These are phyloP conservation scores for Alternaria gaisen DNA, from an alignment of 2,329 filamentous ascomycete species.

Conservation along the genomic window DNA sequence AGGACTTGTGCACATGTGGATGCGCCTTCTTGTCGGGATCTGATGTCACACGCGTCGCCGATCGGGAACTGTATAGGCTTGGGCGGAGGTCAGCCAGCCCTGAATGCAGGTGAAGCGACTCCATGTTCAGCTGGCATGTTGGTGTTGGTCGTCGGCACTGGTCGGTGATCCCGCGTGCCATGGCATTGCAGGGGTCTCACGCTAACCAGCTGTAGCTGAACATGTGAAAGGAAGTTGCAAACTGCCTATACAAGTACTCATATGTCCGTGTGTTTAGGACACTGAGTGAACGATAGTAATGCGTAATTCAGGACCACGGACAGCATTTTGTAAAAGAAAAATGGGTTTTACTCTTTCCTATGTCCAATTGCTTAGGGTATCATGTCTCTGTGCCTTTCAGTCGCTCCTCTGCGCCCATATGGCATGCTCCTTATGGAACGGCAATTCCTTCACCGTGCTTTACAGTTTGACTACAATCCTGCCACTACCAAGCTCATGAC, in stretches of 20 bases:
- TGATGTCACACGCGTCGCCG: slow-evolving; percentile 38
- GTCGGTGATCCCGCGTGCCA: slow-evolving; percentile 11
- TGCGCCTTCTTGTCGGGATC: slow-evolving; percentile 43
- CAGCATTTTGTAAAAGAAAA: background rate
- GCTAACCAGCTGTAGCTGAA: slow-evolving; percentile 8
- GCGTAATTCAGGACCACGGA: background rate
- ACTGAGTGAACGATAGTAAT: background rate
- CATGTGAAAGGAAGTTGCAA: slow-evolving; percentile 5
- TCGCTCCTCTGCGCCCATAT: background rate
- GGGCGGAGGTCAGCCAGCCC: slow-evolving; percentile 32
- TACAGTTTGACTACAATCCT: background rate
- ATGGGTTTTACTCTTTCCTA: slow-evolving; percentile 10
- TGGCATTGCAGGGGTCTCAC: slow-evolving; percentile 16
- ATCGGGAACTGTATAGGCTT: slow-evolving; percentile 31
- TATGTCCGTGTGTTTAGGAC: background rate
- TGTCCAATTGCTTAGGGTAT: slow-evolving; percentile 7
- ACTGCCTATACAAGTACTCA: background rate
- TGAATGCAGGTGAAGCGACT: slow-evolving; percentile 30
- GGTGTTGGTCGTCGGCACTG: slow-evolving; percentile 11
- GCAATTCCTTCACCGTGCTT: slow-evolving; percentile 4
- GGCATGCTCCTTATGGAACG: slow-evolving; percentile 4
- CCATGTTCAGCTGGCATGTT: slow-evolving; percentile 32
- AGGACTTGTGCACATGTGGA: slow-evolving; percentile 29
- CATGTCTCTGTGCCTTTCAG: slow-evolving; percentile 3
- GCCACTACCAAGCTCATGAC: slow-evolving; percentile 47